Percentiles rank a stretch among this genome's conserved stretches.
These are phyloP conservation scores for Stagonosporopsis rhizophila DNA, from an alignment of 2,329 filamentous ascomycete genomes.

Conservation along the genomic window DNA sequence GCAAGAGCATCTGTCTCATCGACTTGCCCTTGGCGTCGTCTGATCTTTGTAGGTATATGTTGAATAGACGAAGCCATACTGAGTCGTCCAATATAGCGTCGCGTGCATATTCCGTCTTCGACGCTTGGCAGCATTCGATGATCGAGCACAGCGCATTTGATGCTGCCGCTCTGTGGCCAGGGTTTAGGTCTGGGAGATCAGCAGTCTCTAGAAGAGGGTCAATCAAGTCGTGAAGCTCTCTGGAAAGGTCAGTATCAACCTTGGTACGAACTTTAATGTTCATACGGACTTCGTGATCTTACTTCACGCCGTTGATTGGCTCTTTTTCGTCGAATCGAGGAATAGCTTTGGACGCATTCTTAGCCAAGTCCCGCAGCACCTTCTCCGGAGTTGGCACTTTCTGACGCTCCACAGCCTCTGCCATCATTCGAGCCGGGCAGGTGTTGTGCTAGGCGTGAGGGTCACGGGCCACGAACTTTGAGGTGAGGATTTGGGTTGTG, in stretches of 20 bases:
- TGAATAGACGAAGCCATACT: slow-evolving; percentile 50
- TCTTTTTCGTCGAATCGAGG: slow-evolving; percentile 37
- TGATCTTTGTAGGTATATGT: slow-evolving; percentile 53
- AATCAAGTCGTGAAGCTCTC: slow-evolving; percentile 38
- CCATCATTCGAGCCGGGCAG: slow-evolving; percentile 1
- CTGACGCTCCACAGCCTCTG: slow-evolving; percentile 2
- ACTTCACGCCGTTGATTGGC: slow-evolving; percentile 42
- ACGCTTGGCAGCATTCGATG: slow-evolving; percentile 50
- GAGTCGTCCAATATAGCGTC: slow-evolving; percentile 43
- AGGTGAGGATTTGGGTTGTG: slow-evolving; percentile 8
- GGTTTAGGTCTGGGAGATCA: slow-evolving; percentile 38
- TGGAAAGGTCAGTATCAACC: slow-evolving; percentile 33
- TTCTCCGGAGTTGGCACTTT: slow-evolving; percentile 35
- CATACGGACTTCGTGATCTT: slow-evolving; percentile 49
- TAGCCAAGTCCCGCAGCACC: slow-evolving; percentile 36
- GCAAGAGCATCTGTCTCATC: slow-evolving; percentile 54
- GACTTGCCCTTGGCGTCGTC: slow-evolving; percentile 56
- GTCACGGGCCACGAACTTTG: slow-evolving; percentile 15
- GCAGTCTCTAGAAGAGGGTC: slow-evolving; percentile 44
- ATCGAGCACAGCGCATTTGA: slow-evolving; percentile 57
- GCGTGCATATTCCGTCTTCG: slow-evolving; percentile 34
- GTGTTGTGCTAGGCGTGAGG: slow-evolving; percentile 4
- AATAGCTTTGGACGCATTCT: slow-evolving; percentile 33
- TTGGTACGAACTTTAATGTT: slow-evolving; percentile 25
- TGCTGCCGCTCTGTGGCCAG: slow-evolving; percentile 54